Evolutionary conservation across 495 filamentous ascomycete species (phyloP), one percentile per base, ranked within the genome.

Genomic region (Pseudomonodictys pantanalensis): DNA sequence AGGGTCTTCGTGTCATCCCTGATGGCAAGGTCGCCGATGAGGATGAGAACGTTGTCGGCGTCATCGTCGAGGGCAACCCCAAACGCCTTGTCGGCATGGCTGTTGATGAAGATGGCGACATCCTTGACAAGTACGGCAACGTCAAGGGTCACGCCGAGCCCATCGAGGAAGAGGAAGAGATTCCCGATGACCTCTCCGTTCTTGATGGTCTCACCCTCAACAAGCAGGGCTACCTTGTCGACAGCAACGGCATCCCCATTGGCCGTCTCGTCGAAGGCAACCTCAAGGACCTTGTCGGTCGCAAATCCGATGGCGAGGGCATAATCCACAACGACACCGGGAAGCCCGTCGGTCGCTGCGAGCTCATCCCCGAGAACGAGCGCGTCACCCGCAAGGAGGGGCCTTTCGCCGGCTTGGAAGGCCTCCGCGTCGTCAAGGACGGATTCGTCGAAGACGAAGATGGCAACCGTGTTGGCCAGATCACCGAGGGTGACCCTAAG

Each of bases 51-150:
- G 75, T 83, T 47, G 82, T 95, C 45, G 90, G 90, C 24, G 76
- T 82, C 53, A 76, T 95, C 23, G 74, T 86, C n/a, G 83, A 91
- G 54, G 90, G 90, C 33, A 89, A 95, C 52, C 58, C 83, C 15
- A 87, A 86, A 75, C 80, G 80, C 48, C 81, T 95, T 10, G 77
- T 86, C 38, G 89, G 89, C n/a, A 85, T 87, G 62, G 71, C 77
- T 17, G 88, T 93, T 41, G 90, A 93, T 65, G 79, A 87, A 32
- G 90, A 95, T 67, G 90, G 90, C 10, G 90, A 93, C 56, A 87
- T 95, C 58, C 74, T 91, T 30, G 90, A 92, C 69, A 85, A 83
- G 64, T 82, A 82, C 47, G 90, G 90, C 38, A 92, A 91, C 66
- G 81, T 86, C 43, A 74, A 74, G 68, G 83, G 81, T 22, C 78